A percentile compares a stretch with the other conserved stretches of the same genome.
Evolutionary conservation across 2,329 filamentous ascomycete genomes (phyloP).

Genomic region (Xylaria sp.): DNA sequence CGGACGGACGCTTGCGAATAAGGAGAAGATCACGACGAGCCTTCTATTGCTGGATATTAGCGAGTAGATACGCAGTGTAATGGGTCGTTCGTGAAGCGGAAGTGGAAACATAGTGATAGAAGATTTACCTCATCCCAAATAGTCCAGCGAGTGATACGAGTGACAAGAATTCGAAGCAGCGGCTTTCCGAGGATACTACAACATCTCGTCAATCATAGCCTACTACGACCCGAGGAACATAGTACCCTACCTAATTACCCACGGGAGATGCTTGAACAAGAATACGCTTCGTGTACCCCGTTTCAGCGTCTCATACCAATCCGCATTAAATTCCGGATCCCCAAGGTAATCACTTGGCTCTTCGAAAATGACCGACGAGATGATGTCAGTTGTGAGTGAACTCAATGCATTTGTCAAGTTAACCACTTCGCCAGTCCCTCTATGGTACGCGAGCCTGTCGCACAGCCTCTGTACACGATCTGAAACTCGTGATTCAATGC

Average conservation of each 20-base stretch:
- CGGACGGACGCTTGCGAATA: constrained; percentile 20
- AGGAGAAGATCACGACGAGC: constrained; percentile 21
- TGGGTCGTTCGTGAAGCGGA: background rate
- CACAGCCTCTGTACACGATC: constrained; percentile 12
- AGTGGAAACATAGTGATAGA: background rate
- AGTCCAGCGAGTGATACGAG: constrained; percentile 16
- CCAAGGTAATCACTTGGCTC: constrained; percentile 25
- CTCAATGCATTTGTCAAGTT: constrained; percentile 17
- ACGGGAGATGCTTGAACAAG: constrained; percentile 21
- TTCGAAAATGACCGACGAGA: constrained; percentile 21
- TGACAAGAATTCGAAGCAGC: constrained; percentile 1
- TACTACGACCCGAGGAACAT: background rate
- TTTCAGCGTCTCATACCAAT: constrained; percentile 23
- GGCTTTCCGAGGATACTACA: constrained; percentile 11
- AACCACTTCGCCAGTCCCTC: constrained; percentile 16
- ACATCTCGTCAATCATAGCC: background rate
- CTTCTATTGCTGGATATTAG: background rate
- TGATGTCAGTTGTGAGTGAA: constrained; percentile 22
- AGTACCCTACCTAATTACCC: constrained; percentile 8
- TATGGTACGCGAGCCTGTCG: constrained; percentile 10
- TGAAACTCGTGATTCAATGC: constrained; percentile 15
- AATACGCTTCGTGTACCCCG: constrained; percentile 14
- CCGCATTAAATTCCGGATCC: constrained; percentile 20
- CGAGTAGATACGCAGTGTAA: background rate
- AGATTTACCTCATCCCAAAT: constrained; percentile 21